Evolutionary conservation across 352 stramenopile species (phyloP).

Genomic region (Phytophthora brassicae): DNA sequence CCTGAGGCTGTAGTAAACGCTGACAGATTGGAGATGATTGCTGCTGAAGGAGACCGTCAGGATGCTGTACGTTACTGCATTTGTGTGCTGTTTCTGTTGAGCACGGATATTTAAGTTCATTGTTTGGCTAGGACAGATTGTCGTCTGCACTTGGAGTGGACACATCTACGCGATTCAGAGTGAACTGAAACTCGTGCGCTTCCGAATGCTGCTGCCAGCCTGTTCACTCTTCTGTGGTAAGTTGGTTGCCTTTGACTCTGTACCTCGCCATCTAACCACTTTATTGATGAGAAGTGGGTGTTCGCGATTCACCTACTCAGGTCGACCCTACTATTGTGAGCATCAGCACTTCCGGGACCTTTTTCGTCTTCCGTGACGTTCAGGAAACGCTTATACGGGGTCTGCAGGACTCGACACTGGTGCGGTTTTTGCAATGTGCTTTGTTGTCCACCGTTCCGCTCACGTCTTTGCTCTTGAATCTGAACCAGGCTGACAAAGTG

Average conservation of each 20-base stretch:
- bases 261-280: background rate
- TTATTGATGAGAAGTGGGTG: constrained; percentile 26
- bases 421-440: constrained; percentile 15
- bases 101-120: background rate
- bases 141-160: constrained; percentile 75
- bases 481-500: constrained; percentile 39
- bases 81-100: background rate
- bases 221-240: constrained; percentile 72
- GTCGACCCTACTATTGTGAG: constrained; percentile 50
- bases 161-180: constrained; percentile 55
- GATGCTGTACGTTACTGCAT: constrained; percentile 31
- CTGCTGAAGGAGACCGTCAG: constrained; percentile 22
- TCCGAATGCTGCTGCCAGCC: constrained; percentile 63
- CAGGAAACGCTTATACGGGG: constrained; percentile 46
- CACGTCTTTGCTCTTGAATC: background rate
- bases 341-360: constrained; percentile 65
- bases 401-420: constrained; percentile 44
- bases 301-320: constrained; percentile 31
- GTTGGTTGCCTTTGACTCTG: background rate
- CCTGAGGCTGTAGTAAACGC: constrained; percentile 54
- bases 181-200: constrained; percentile 45
- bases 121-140: constrained; percentile 36
- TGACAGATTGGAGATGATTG: constrained; percentile 46
- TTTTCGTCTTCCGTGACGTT: constrained; percentile 65
- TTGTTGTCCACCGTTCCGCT: background rate